Evolutionary conservation across 495 filamentous ascomycete genomes (phyloP), one percentile per base, ranked within the genome.

Genomic region (Tuber microsphaerosporum): DNA sequence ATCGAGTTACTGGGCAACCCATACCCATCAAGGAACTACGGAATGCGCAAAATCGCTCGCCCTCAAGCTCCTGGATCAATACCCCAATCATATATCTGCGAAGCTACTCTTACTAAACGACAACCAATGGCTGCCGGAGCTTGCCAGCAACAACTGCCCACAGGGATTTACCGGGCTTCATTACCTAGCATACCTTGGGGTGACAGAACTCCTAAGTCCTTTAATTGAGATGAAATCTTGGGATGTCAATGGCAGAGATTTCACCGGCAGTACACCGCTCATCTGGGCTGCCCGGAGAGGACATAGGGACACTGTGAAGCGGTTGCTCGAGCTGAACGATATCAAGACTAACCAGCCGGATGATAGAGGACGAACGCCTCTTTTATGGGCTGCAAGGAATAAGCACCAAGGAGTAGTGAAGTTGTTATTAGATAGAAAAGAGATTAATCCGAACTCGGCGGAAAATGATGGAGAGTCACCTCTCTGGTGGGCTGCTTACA

Each of bases 401-500:
- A 65, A 26, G 26, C 56, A 34, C 26, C 14, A 31, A 65, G 56
- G 26, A 3, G 14, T 34, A 34, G 56, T 19, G 3, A 65, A 65
- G 26, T 16, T 65, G 26, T 65, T 65, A 34, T 45, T 65, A 26
- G 56, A 65, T 34, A 65, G 56, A 34, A 65, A 31, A 17, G 56
- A 65, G 12, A 34, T 65, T 34, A 65, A 65, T 9, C 56, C 56
- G 56, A 65, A 65, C 56, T 65, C 56, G 26, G 16, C 10, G 12
- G 56, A 31, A 65, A 65, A 65, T 17, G 56, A 34, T 34, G 56
- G 56, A 34, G 56, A 65, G 56, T 65, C 56, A 16, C 26, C 56
- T 31, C 56, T 65, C 26, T 65, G 26, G 56, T 65, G 71, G 45
- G 69, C 69, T 44, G 70, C 74, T 14, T 19, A 48, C 41, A 16